Base-by-base conservation (phyloP, 2,329 filamentous ascomycete species). In the Penicillium sp. region DNA sequence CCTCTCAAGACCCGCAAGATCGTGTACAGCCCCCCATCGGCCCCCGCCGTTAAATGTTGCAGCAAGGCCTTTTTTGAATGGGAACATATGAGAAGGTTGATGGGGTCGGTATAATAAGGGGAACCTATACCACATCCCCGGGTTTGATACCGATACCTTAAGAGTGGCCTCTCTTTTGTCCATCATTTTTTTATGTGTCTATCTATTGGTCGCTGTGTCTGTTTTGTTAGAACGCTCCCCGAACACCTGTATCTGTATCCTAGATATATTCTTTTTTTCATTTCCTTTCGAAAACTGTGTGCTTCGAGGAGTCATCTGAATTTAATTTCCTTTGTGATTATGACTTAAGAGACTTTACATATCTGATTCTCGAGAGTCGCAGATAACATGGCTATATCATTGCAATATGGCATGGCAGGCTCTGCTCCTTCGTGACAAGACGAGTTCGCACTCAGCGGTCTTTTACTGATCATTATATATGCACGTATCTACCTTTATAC, bases 1-100 rank as follows among this genome's bases (percentile, higher is more conserved):
- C 87, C 89, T 70, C 80, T 99, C 76, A 99, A 99, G 88, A 89
- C 91, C 68, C 88, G 94, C 73, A 96, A 97, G 87, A 80, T 97
- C 67, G 82, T 86, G 67, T 96, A 96, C 80, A 89, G 86, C 74
- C 90, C 91, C 91, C 91, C 5, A 61, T 65, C 29, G 67, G 73
- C 53, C 65, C 68, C 59, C 70, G 69, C 56, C 70, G 70, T 60
- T 72, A 63, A 69, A 67, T 60, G 55, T 59, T 56, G 61, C 62
- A 61, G 53, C 56, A 55, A 50, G 59, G 60, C 64, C 62, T 38
- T 61, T 57, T 67, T 64, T 70, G 61, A 65, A 60, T 62, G 63
- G 60, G 60, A 64, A 65, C 65, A 67, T 59, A 61, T 62, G 63
- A 66, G 59, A 23, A 66, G 62, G 56, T 50, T 46, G 58, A 61